Evolutionary conservation across 2,329 filamentous ascomycete genomes (phyloP), one percentile per base, ranked within the genome.

Genomic region (Aspergillus hortae): DNA sequence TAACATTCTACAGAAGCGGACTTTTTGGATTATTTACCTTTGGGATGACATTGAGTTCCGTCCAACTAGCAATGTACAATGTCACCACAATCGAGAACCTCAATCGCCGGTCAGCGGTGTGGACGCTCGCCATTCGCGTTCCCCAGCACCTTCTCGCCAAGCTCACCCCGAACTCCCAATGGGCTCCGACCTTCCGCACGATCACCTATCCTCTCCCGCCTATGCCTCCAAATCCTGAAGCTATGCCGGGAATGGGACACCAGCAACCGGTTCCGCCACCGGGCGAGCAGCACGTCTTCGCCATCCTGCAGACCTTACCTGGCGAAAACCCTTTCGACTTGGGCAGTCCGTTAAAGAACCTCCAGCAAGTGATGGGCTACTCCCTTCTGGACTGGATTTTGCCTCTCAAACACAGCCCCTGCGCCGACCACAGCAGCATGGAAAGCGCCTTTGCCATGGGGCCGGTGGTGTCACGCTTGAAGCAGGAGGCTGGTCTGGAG

Each of bases 241-340:
- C 60, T n/a, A 44, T 55, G 41, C 44, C 55, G 42, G 53, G 52
- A 59, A 44, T 43, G 52, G 42, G 59, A 33, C 49, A 53, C 46
- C 63, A 51, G 15, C 50, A 45, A 30, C 27, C 1, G 27, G 9
- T 41, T 4, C 69, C 75, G 30, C 80, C 81, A 56, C 61, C 67
- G 41, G 70, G 75, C 2, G 82, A 84, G 21, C 77, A 74, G 4
- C 81, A 86, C 25, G 87, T 82, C 10, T 97, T 95, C 66, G 90
- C 89, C 11, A 87, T 97, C 38, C 76, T 96, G 2, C 80, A 83
- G 55, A 89, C 88, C 0, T 76, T 83, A 3, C 80, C 83, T 0
- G 86, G 89, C 9, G 86, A 94, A 60, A 96, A 96, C 60, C 90
- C 90, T 0, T 99, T 90, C 85, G 83, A 95, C 61, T 74, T 94